Conservation (phyloP, 768 basidiomycete genomes). For the Cytidiella melzeri region DNA sequence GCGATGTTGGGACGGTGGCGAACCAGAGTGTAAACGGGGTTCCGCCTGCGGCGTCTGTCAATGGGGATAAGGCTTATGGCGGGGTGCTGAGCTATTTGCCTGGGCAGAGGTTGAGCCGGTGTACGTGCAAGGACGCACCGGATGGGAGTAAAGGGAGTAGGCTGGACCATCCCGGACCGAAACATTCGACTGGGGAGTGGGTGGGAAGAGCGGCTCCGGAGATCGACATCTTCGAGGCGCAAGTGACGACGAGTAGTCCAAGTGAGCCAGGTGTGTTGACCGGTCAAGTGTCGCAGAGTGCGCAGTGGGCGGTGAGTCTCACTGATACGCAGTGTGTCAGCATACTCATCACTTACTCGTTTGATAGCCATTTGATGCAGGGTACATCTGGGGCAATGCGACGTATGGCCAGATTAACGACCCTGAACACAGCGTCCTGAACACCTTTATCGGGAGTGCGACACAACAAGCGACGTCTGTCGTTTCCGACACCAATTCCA, state of each 20-base stretch:
- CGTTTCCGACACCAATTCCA: constrained; percentile 57
- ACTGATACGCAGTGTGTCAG: too few relatives aligned
- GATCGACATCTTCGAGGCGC: constrained; percentile 88
- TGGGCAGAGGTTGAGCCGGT: constrained; percentile 81
- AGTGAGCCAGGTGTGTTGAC: constrained; percentile 31
- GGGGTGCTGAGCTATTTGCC: constrained; percentile 74
- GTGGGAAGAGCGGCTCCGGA: constrained; percentile 82
- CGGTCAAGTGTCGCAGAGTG: constrained; percentile 75
- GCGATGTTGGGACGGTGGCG: constrained; percentile 86
- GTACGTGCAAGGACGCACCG: constrained; percentile 75
- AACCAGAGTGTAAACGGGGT: constrained; percentile 75
- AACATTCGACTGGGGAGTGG: constrained; percentile 66
- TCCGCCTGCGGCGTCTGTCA: constrained; percentile 53
- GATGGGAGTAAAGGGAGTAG: neutral
- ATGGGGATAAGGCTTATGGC: constrained; percentile 50
- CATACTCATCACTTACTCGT: too few relatives aligned
- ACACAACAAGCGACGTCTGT: constrained; percentile 79
- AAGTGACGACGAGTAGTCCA: constrained; percentile 29
- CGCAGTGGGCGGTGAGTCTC: constrained; percentile 74
- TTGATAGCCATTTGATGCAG: constrained; percentile 72
- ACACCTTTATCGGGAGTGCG: constrained; percentile 60
- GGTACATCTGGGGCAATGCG: constrained; percentile 63
- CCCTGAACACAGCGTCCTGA: constrained; percentile 45
- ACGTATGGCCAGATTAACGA: constrained; percentile 50
- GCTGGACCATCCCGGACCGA: constrained; percentile 75